Evolutionary conservation across 176 grass and related monocot genomes (phyloP).

Genomic region (Cymbopogon citratus): DNA sequence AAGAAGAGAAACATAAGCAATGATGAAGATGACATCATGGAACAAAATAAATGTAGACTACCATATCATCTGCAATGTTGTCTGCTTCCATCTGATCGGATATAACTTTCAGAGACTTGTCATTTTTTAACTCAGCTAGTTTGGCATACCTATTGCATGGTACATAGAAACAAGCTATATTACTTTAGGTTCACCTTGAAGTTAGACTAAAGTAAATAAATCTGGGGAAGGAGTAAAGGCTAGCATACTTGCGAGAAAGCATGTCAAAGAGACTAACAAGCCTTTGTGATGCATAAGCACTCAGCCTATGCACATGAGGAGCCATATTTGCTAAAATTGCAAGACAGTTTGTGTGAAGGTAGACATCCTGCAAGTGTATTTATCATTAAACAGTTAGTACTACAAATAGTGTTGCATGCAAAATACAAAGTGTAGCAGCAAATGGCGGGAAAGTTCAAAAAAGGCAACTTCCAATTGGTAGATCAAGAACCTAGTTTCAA

Average conservation of each 20-base stretch:
- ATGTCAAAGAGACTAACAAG: conserved; percentile 99
- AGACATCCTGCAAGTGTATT: conserved; percentile 70
- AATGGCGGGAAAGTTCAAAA: background rate
- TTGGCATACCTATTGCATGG: conserved; percentile 76
- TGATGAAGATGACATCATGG: background rate
- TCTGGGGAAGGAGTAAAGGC: background rate
- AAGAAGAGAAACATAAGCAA: conserved; percentile 10
- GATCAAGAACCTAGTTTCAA: background rate
- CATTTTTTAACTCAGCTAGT: conserved; percentile 95
- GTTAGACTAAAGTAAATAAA: conserved; percentile 17
- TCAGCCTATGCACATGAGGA: conserved; percentile 89
- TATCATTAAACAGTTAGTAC: conserved; percentile 14
- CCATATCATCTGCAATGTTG: conserved; percentile 81
- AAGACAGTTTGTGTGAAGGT: conserved; percentile 97
- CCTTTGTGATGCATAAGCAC: conserved; percentile 98
- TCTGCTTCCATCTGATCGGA: conserved; percentile 69
- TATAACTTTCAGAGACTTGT: conserved; percentile 60
- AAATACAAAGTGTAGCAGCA: background rate
- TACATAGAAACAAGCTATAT: background rate
- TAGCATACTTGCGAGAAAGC: conserved; percentile 94
- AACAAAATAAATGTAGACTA: conserved; percentile 39
- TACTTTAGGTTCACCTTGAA: background rate
- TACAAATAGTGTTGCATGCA: background rate
- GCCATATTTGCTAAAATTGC: conserved; percentile 99
- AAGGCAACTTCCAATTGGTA: background rate